Percentiles rank a stretch among this genome's conserved stretches.
Evolutionary conservation across 257 asterid species (phyloP).

Genomic region (Gentiana straminea): DNA sequence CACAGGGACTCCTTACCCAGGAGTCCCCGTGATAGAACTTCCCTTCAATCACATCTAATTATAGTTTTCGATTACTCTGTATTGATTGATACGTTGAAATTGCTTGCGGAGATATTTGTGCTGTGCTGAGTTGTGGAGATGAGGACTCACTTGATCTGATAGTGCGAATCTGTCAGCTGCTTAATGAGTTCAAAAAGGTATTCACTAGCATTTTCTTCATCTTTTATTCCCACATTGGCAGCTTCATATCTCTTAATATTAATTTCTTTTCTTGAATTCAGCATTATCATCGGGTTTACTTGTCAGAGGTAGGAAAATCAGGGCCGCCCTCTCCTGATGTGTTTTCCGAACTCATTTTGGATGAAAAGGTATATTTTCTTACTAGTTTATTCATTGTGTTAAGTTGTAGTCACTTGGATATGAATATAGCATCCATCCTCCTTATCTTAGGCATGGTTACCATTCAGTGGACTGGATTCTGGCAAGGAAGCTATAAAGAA

Average conservation of each 20-base stretch:
- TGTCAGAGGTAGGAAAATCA: slow-evolving; percentile 27
- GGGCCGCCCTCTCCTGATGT: slow-evolving; percentile 32
- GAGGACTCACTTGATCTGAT: slow-evolving; percentile 60
- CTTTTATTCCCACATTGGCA: slow-evolving; percentile 4
- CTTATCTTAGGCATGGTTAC: slow-evolving; percentile 68
- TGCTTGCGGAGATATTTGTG: no score
- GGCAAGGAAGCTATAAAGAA: slow-evolving; percentile 24
- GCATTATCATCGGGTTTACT: slow-evolving; percentile 58
- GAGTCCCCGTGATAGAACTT: no score
- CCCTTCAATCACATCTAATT: no score
- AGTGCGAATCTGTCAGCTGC: slow-evolving; percentile 68
- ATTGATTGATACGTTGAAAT: no score
- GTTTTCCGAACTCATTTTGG: slow-evolving; percentile 23
- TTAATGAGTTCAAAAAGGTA: slow-evolving; percentile 67
- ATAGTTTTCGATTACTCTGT: no score
- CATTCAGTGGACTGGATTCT: slow-evolving; percentile 49
- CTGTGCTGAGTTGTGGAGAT: slow-evolving; percentile 13
- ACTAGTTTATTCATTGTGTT: not conserved
- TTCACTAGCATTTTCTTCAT: slow-evolving; percentile 4
- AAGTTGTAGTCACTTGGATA: slow-evolving; percentile 3
- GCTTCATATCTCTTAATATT: slow-evolving; percentile 1
- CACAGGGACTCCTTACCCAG: no score
- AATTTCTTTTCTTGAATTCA: slow-evolving; percentile 17
- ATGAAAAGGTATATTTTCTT: slow-evolving; percentile 50
- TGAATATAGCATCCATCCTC: slow-evolving; percentile 8